Evolutionary conservation across 2,329 filamentous ascomycete species (phyloP).

Genomic region (Geosmithia morbida): DNA sequence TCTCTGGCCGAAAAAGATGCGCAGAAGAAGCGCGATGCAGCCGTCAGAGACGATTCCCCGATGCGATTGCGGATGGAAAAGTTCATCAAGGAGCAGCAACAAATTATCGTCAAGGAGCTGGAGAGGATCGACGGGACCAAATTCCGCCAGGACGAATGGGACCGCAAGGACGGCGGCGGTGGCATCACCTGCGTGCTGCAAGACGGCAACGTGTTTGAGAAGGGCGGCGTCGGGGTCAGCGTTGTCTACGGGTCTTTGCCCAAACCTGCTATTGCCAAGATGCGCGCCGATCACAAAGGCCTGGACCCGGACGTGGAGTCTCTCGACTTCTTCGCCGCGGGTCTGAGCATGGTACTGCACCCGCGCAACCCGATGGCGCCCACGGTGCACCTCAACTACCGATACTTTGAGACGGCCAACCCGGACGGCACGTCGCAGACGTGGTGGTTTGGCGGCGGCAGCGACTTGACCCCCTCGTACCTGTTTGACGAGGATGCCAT

Average conservation of each 20-base stretch:
- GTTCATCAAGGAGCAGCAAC: constrained; percentile 86
- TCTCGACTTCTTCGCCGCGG: constrained; percentile 89
- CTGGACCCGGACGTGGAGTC: constrained; percentile 66
- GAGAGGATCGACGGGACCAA: constrained; percentile 70
- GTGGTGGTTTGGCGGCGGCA: constrained; percentile 98
- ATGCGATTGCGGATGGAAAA: constrained; percentile 98
- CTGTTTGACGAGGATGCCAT: constrained; percentile 95
- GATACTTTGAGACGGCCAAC: constrained; percentile 93
- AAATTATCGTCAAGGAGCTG: constrained; percentile 71
- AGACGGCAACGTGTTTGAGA: constrained; percentile 94
- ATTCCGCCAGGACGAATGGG: constrained; percentile 80
- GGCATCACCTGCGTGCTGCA: constrained; percentile 92
- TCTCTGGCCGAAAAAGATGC: constrained; percentile 77
- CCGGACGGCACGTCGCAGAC: constrained; percentile 67
- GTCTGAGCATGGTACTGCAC: constrained; percentile 84
- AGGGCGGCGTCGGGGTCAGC: constrained; percentile 89
- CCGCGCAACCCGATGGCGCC: constrained; percentile 93
- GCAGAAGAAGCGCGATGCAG: constrained; percentile 57
- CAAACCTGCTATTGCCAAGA: constrained; percentile 75
- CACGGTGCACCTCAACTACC: constrained; percentile 95
- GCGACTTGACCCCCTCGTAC: constrained; percentile 84
- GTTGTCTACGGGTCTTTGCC: constrained; percentile 89
- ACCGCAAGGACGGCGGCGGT: constrained; percentile 74
- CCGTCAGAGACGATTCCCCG: constrained; percentile 61
- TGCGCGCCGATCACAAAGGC: constrained; percentile 90